A percentile compares a stretch with the other conserved stretches of the same genome.
These are phyloP conservation scores for Lophiotrema nucula DNA, from an alignment of 495 filamentous ascomycete species.

Conservation along the genomic window DNA sequence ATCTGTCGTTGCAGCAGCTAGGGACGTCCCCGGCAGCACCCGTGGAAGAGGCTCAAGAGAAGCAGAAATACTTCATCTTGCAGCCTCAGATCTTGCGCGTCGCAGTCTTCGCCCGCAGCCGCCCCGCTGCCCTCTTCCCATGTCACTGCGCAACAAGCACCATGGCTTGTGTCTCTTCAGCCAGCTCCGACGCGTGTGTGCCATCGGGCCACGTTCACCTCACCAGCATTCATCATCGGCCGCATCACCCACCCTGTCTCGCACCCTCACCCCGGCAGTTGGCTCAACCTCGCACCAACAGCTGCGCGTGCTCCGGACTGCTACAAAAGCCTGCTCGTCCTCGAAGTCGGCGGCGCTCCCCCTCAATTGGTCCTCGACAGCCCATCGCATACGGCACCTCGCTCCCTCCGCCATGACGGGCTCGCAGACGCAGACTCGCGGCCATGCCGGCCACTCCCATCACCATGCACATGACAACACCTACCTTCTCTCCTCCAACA, in stretches of 20 bases:
- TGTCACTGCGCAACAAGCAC: conserved; percentile 24
- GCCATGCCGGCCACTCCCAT: conserved; percentile 52
- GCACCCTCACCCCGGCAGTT: conserved; percentile 5
- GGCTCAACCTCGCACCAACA: no score
- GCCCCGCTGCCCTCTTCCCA: conserved; percentile 12
- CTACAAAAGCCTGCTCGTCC: background rate
- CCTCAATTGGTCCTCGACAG: conserved; percentile 32
- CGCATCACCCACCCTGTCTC: background rate
- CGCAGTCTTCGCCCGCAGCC: conserved; percentile 4
- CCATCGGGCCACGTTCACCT: conserved; percentile 32
- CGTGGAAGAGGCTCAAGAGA: conserved; percentile 6
- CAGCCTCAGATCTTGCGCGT: conserved; percentile 8
- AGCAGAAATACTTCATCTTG: background rate
- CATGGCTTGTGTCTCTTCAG: conserved; percentile 28
- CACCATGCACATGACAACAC: conserved; percentile 80
- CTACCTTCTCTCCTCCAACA: conserved; percentile 84
- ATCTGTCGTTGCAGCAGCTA: conserved; percentile 6
- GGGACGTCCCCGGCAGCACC: conserved; percentile 12
- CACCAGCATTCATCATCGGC: conserved; percentile 2
- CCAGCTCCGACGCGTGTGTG: conserved; percentile 28
- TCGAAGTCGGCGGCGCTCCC: background rate
- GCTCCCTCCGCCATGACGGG: conserved; percentile 33
- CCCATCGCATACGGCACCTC: conserved; percentile 30
- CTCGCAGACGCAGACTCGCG: conserved; percentile 49
- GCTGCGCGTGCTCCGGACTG: conserved; percentile 27